Evolutionary conservation across 2,329 filamentous ascomycete species (phyloP), one percentile per base, ranked within the genome.

Genomic region (Metarhizium guizhouense): DNA sequence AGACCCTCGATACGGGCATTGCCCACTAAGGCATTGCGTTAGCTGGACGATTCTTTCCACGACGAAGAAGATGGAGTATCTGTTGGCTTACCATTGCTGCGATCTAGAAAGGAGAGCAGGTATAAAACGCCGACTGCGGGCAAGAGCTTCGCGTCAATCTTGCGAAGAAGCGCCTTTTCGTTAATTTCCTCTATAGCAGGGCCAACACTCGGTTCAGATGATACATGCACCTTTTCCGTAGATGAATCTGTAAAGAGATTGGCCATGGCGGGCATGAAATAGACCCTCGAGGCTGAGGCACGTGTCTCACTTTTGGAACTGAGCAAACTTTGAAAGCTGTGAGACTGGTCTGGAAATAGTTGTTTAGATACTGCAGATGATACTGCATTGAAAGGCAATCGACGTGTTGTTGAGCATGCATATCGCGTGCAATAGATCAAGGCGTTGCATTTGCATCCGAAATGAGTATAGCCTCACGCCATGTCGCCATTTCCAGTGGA

Each of bases 91-190:
- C 72, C 80, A 69, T 84, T 84, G 62, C 78, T 81, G 36, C 80
- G 70, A 59, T 83, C 81, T 8, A 83, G 64, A 58, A 83, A 83
- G 0, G 77, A 82, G 0, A 83, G 64, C 6, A 83, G 65, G 60
- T 84, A 84, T 11, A 83, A 59, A 3, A 82, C 62, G 0, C 79
- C 79, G 2, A 83, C 74, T 0, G 78, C 76, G 0, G 81, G 81
- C 0, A 84, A 65, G 4, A 84, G 68, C 49, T 74, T 71, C 3
- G 66, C 59, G 57, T 83, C 81, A 14, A 83, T 62, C 58, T 81
- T 87, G 10, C 83, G 73, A 6, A 88, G 62, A 2, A 88, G 69
- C 0, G 36, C 36, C 36, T 14, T 40, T 40, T 40, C 36, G 4
- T 40, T 40, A 2, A 40, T 7, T 40, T 40, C 36, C 14, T 40